Conservation (phyloP, 257 asterid genomes). For the Galeopsis tetrahit region DNA sequence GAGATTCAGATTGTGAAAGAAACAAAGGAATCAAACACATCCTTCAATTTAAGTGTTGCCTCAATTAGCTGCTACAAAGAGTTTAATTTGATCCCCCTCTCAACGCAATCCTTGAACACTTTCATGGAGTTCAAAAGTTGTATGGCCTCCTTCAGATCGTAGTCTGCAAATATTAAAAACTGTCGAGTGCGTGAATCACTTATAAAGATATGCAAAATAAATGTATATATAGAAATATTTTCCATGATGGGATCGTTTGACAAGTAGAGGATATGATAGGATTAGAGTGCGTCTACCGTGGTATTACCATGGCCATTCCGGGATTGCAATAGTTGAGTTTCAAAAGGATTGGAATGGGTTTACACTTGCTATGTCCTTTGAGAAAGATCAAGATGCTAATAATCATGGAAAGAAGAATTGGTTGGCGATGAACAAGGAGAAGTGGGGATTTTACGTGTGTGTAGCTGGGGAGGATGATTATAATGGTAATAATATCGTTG, state of each 20-base stretch:
- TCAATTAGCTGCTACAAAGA: no score
- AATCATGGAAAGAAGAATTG: conserved; percentile 70
- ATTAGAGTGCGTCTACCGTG: conserved; percentile 71
- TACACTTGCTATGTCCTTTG: conserved; percentile 46
- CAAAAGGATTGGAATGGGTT: conserved; percentile 67
- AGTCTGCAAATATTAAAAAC: no score
- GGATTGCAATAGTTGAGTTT: conserved; percentile 75
- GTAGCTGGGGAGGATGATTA: conserved; percentile 85
- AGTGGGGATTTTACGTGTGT: conserved; percentile 68
- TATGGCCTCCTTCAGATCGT: no score
- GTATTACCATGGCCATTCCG: conserved; percentile 76
- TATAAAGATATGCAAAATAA: no score
- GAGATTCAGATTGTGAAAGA: no score
- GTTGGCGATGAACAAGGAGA: conserved; percentile 43
- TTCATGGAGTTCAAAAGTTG: no score
- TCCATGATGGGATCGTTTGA: conserved; percentile 47
- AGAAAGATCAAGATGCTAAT: conserved; percentile 48
- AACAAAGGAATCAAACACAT: no score
- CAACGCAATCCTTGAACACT: no score
- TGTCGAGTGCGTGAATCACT: no score
- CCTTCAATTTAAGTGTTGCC: no score
- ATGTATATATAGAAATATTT: no score
- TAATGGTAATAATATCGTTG: conserved; percentile 52
- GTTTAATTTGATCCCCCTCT: no score
- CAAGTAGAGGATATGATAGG: conserved; percentile 62